Evolutionary conservation across 345 rosid species (phyloP).

Genomic region (Eucalyptus albens): DNA sequence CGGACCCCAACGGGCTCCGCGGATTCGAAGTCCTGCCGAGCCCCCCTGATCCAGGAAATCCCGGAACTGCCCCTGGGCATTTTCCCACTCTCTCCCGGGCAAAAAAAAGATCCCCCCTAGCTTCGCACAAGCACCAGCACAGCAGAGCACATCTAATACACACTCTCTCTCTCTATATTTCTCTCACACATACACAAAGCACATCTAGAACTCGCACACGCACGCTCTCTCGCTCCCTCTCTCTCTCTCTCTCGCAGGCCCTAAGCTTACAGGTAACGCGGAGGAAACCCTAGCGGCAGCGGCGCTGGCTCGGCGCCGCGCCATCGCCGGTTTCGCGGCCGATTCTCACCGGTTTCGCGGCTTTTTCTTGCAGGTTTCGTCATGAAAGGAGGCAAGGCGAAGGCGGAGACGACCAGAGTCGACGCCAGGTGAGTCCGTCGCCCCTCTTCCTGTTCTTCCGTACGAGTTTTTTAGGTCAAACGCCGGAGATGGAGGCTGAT

Average conservation of each 20-base stretch:
- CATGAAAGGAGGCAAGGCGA: conserved; percentile 60
- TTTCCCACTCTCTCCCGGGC: conserved; percentile 1
- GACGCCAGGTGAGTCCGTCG: conserved; percentile 24
- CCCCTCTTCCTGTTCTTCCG: not conserved
- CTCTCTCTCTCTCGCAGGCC: not conserved
- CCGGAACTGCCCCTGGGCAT: not conserved
- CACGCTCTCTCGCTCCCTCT: not conserved
- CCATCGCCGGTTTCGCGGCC: not conserved
- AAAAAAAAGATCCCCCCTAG: not conserved
- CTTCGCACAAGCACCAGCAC: not conserved
- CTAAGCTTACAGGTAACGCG: not conserved
- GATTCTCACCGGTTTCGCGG: not conserved
- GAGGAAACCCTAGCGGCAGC: not conserved
- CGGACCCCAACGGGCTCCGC: not conserved
- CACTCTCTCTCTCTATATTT: not conserved
- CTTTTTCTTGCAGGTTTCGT: conserved; percentile 19
- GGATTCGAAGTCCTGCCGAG: not conserved
- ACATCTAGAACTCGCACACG: not conserved
- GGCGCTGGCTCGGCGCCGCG: not conserved
- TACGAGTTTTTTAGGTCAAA: not conserved
- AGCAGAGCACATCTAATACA: not conserved
- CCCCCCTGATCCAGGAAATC: not conserved
- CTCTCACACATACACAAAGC: not conserved
- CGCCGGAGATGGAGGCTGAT: not conserved
- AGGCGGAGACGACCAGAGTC: conserved; percentile 14